Percentiles rank a stretch among this genome's conserved stretches.
These are phyloP conservation scores for Rhododendron williamsianum DNA, from an alignment of 148 eudicot species.

Conservation along the genomic window DNA sequence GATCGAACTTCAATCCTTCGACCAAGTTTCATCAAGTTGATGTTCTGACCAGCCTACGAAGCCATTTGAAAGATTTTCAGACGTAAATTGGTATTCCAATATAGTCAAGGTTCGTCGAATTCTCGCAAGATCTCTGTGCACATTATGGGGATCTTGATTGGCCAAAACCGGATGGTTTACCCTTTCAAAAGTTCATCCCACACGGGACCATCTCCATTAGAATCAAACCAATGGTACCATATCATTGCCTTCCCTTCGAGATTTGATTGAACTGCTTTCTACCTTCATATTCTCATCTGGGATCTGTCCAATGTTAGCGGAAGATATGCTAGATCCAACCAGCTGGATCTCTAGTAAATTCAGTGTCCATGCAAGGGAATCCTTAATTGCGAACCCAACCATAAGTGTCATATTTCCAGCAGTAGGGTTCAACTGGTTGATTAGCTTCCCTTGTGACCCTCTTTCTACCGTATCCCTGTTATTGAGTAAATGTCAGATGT, in stretches of 20 bases:
- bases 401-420: not conserved
- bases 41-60: not conserved
- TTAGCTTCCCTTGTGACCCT: not conserved
- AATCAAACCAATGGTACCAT: not conserved
- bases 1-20: not conserved
- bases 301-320: not conserved
- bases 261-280: not conserved
- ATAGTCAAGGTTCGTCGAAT: not conserved
- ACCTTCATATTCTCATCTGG: not conserved
- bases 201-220: not conserved
- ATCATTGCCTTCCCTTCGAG: not conserved
- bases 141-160: not conserved
- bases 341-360: not conserved
- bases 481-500: not conserved
- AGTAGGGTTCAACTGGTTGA: not conserved
- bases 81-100: not conserved
- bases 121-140: not conserved
- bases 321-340: not conserved
- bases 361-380: not conserved
- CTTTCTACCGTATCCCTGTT: not conserved
- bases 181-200: not conserved
- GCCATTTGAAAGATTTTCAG: not conserved
- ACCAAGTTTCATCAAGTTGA: not conserved
- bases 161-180: not conserved
- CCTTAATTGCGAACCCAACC: not conserved